Evolutionary conservation across 179 eudicot genomes (phyloP), one percentile per base, ranked within the genome.

Genomic region (Nepenthes alata): DNA sequence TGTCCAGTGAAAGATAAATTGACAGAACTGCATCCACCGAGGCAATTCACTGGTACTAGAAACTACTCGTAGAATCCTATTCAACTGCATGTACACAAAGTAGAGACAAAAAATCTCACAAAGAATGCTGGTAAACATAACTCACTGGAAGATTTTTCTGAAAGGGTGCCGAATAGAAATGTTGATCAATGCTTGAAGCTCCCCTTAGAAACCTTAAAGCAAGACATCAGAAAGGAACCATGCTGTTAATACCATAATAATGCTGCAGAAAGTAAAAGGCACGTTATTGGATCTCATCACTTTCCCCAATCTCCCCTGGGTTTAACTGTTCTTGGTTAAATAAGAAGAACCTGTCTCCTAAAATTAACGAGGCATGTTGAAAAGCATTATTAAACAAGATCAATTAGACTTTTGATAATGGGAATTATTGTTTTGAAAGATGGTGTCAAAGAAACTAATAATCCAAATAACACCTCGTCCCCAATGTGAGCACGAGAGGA

Each of bases 181-280:
- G 97, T 56, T 83, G 87, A 77, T 94, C 99, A 67, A 94, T 80
- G 74, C 96, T 87, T 71, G 91, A 81, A 77, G 99, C 99, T 72
- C 99, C 99, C 64, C 75, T 74, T 59, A 94, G 80, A 77, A 94
- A 94, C 86, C 99, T 94, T 68, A 10, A 73, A 49, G 34, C 34
- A 70, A 57, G 48, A 72, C 58, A 16, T 14, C 58, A 15, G 36
- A 64, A 57, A 47, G 11, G 56, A 3, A 37, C n/a, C 9, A 65
- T 37, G 9, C 56, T 1, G 2, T 25, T 62, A 37, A 37, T 10
- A n/a, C 11, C 58, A 55, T 11, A 50, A 50, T 11, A 11, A 4
- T 11, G 12, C 45, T 41, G 45, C 5, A 50, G 53, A 3, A 50
- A 2, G 5, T 4, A 41, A 7, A 41, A 25, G 25, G 25, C 25